Evolutionary conservation across 768 basidiomycete species (phyloP).

Genomic region (Pholiota molesta): DNA sequence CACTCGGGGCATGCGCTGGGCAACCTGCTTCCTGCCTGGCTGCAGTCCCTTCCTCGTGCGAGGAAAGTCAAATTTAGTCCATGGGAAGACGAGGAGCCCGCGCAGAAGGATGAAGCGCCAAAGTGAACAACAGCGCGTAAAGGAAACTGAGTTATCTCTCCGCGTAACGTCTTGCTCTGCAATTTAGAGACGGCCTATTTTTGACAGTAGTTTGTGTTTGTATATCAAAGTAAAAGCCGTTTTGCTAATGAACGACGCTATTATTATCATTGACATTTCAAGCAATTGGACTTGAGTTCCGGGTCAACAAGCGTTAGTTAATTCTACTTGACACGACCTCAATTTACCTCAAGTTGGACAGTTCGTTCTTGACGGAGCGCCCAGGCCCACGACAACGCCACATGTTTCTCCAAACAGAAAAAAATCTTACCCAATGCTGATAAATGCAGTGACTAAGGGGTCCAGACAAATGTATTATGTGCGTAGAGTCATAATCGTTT

Average conservation of each 20-base stretch:
- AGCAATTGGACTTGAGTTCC: background rate
- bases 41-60: constrained; percentile 64
- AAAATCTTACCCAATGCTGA: background rate
- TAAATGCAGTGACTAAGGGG: constrained; percentile 16
- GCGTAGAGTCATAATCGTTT: constrained; percentile 28
- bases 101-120: constrained; percentile 1
- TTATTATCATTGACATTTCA: background rate
- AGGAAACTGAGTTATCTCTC: background rate
- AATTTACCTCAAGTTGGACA: constrained; percentile 2
- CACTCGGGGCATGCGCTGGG: constrained; percentile 30
- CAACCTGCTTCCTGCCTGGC: constrained; percentile 62
- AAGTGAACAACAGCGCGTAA: constrained; percentile 8
- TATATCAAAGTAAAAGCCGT: constrained; percentile 13
- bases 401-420: background rate
- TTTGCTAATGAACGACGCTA: constrained; percentile 12
- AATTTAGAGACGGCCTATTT: constrained; percentile 6
- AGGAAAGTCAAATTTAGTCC: constrained; percentile 79
- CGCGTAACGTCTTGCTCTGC: background rate
- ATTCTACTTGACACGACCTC: background rate
- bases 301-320: background rate
- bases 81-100: constrained; percentile 74
- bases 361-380: background rate
- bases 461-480: constrained; percentile 16
- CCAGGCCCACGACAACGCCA: background rate
- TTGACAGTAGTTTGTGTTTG: constrained; percentile 12